Evolutionary conservation across 2,329 filamentous ascomycete species (phyloP), one percentile per base, ranked within the genome.

Genomic region (Apiospora koreana): DNA sequence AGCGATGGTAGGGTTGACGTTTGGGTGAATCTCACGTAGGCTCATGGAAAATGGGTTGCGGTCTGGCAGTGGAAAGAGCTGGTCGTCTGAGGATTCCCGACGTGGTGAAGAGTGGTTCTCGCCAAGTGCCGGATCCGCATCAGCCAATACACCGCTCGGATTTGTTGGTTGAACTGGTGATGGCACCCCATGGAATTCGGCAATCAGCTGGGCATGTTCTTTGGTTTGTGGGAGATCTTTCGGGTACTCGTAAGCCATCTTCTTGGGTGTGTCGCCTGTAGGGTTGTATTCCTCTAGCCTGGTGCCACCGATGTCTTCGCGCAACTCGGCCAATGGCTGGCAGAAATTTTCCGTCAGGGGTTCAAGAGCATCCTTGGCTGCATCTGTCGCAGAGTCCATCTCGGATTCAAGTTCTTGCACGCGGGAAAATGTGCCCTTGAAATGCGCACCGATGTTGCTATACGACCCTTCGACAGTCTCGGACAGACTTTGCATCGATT

Each of bases 231-330:
- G 96, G 1, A 99, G 86, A 2, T 87, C 85, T 1, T 88, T 92
- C 0, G 94, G 93, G 77, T 94, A 97, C n/a, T 89, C 86, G 81
- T 98, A 99, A 68, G 90, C 86, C 41, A 86, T 84, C 82, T 95
- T 96, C 77, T 93, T 89, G 0, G 96, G 96, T 1, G 96, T 98
- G 65, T 92, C 87, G 68, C 96, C 95, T 0, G 96, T 98, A 0
- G 93, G 89, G 46, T 89, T 85, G 80, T 98, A 98, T 78, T 98
- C 94, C 68, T 90, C 87, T 68, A 98, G 85, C 5, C 85, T 81
- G 1, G 91, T 90, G 65, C 81, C 83, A 21, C 87, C 83, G 65
- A 97, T 89, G n/a, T 89, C 87, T 23, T 90, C 86, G 9, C 94
- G 90, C 35, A 99, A 88, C 65, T 90, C 86, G 35, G 86, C 82